Evolutionary conservation across 768 basidiomycete genomes (phyloP).

Genomic region (Boletellus ananas): DNA sequence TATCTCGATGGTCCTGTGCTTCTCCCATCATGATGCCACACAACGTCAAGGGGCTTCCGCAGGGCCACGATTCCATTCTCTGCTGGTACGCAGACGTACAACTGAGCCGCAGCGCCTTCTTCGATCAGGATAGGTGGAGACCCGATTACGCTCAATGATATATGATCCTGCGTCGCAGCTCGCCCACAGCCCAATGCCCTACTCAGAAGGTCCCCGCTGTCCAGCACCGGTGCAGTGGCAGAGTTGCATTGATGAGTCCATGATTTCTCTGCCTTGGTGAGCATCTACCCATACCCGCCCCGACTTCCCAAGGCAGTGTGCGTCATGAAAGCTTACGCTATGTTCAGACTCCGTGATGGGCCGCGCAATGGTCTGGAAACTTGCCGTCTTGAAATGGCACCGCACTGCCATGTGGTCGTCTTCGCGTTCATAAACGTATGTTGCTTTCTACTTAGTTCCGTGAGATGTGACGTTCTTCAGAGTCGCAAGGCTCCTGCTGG

Average conservation of each 20-base stretch:
- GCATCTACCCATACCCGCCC: background rate
- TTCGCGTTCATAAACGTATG: slow-evolving; percentile 7
- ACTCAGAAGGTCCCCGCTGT: slow-evolving; percentile 4
- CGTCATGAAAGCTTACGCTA: slow-evolving; percentile 7
- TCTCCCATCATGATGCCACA: slow-evolving; percentile 15
- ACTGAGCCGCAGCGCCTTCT: slow-evolving; percentile 21
- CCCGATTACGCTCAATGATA: slow-evolving; percentile 18
- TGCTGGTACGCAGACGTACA: slow-evolving; percentile 14
- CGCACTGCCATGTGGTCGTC: slow-evolving; percentile 5
- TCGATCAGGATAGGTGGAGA: slow-evolving; percentile 17
- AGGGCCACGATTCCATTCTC: slow-evolving; percentile 22
- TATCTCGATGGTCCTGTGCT: slow-evolving; percentile 7
- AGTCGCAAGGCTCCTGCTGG: background rate
- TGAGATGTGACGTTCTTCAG: slow-evolving; percentile 6
- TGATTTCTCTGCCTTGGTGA: slow-evolving; percentile 3
- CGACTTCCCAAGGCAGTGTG: slow-evolving; percentile 7
- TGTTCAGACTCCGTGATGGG: slow-evolving; percentile 6
- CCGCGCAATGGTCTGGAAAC: slow-evolving; percentile 3
- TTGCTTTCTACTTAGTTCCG: slow-evolving; percentile 4
- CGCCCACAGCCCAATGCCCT: slow-evolving; percentile 24
- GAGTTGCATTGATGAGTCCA: background rate
- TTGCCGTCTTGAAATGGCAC: slow-evolving; percentile 1
- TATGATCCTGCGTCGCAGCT: slow-evolving; percentile 16
- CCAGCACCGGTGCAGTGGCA: slow-evolving; percentile 4
- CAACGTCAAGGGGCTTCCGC: slow-evolving; percentile 13